Evolutionary conservation across 2,329 filamentous ascomycete species (phyloP).

Genomic region (Cryphonectria carpinicola): DNA sequence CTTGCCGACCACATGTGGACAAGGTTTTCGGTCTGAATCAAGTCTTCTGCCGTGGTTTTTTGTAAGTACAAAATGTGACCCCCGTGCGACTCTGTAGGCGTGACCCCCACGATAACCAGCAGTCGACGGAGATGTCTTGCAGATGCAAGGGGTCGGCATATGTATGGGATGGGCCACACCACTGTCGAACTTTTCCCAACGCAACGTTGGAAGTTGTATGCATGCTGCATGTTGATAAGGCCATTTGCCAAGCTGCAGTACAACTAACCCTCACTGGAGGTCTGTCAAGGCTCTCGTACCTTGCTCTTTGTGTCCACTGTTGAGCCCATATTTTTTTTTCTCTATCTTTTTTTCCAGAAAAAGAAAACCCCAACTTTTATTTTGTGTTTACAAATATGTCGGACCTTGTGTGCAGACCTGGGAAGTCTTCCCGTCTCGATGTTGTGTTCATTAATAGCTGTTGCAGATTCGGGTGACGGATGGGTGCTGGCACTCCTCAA

Average conservation of each 20-base stretch:
- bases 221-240: conserved; percentile 15
- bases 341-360: fast-evolving
- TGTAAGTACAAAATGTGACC: neutral
- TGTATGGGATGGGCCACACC: neutral
- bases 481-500: neutral
- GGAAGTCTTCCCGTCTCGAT: neutral
- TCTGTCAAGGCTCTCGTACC: neutral
- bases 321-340: neutral
- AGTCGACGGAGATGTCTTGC: neutral
- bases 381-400: neutral
- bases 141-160: conserved; percentile 8
- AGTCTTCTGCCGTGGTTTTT: neutral
- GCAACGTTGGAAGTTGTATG: neutral
- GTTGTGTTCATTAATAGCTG: neutral
- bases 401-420: neutral
- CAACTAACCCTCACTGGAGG: neutral
- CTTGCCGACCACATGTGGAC: neutral
- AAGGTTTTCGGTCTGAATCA: neutral
- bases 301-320: neutral
- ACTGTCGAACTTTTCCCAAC: neutral
- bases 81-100: neutral
- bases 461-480: neutral
- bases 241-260: neutral
- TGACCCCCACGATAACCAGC: neutral
- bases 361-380: too few relatives aligned